A percentile compares a stretch with the other conserved stretches of the same genome.
phyloP scores from a whole-genome alignment of 139 green algal genomes.

The Mychonastes homosphaera region DNA sequence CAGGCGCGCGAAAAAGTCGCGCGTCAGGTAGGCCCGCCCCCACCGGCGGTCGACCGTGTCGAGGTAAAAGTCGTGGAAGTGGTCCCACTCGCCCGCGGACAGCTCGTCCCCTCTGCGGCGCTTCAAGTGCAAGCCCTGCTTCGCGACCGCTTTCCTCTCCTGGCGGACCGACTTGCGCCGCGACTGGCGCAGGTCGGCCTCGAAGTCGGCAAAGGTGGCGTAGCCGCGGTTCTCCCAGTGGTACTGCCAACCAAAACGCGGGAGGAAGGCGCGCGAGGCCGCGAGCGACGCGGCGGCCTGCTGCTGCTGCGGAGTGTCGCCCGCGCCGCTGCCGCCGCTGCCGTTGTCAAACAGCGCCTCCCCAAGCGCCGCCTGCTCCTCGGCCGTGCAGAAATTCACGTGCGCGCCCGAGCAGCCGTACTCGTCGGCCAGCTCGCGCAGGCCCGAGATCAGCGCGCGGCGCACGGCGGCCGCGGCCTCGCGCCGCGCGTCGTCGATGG shows the following conservation, averaged over 20 bases:
- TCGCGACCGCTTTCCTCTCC: slow-evolving; percentile 67
- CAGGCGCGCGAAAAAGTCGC: slow-evolving; percentile 76
- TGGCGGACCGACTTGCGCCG: slow-evolving; percentile 81
- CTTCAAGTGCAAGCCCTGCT: slow-evolving; percentile 42
- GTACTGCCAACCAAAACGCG: slow-evolving; percentile 38
- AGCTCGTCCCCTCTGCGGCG: slow-evolving; percentile 54
- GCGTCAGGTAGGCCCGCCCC: slow-evolving; percentile 76
- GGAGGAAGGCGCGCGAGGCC: not conserved
- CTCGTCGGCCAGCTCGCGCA: slow-evolving; percentile 27
- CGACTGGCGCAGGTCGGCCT: slow-evolving; percentile 66
- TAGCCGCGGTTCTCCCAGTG: slow-evolving; percentile 57
- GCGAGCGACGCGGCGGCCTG: too few relatives aligned
- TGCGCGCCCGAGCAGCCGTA: slow-evolving; percentile 56
- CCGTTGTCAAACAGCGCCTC: slow-evolving; percentile 58
- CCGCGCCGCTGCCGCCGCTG: too few relatives aligned
- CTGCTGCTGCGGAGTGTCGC: too few relatives aligned
- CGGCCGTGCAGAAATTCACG: slow-evolving; percentile 68
- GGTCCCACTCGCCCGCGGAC: slow-evolving; percentile 58
- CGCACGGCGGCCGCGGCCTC: not conserved
- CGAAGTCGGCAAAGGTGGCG: slow-evolving; percentile 70
- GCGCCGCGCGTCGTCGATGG: not conserved
- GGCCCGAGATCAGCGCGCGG: not conserved
- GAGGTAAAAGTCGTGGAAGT: slow-evolving; percentile 25
- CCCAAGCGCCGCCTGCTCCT: slow-evolving; percentile 53
- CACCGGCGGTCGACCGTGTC: slow-evolving; percentile 56